Evolutionary conservation across 2,329 filamentous ascomycete genomes (phyloP).

Genomic region (Mycosphaerella sp.): DNA sequence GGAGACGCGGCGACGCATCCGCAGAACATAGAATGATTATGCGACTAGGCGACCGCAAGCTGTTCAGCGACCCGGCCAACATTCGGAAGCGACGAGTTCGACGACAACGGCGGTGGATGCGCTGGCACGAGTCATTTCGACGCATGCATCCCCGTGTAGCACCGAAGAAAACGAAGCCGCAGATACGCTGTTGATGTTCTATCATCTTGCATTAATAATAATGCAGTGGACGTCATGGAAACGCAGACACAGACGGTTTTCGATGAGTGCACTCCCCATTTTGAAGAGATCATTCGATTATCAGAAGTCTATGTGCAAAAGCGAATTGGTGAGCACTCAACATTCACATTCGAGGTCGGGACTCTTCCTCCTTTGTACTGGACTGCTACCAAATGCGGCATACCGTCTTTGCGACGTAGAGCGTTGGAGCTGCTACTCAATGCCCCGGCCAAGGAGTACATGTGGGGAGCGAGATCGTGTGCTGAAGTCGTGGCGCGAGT

Average conservation of each 20-base stretch:
- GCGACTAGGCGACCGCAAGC: slow-evolving; percentile 1
- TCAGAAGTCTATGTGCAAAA: slow-evolving; percentile 16
- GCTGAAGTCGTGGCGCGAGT: slow-evolving; percentile 17
- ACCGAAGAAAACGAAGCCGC: slow-evolving; percentile 5
- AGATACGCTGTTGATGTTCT: slow-evolving; percentile 20
- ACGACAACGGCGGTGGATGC: neutral
- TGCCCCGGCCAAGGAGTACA: slow-evolving; percentile 23
- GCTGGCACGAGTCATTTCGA: slow-evolving; percentile 15
- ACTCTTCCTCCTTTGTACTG: slow-evolving; percentile 23
- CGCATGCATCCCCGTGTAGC: neutral
- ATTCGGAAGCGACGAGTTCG: neutral
- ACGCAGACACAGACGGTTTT: slow-evolving; percentile 17
- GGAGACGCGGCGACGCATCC: slow-evolving; percentile 1
- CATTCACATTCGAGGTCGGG: slow-evolving; percentile 26
- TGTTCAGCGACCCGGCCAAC: neutral
- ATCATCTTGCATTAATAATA: slow-evolving; percentile 20
- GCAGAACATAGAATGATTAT: slow-evolving; percentile 1
- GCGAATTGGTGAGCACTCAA: slow-evolving; percentile 5
- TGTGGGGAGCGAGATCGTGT: slow-evolving; percentile 21
- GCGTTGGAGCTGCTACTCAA: slow-evolving; percentile 22
- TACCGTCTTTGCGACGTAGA: slow-evolving; percentile 20
- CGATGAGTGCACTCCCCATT: slow-evolving; percentile 23
- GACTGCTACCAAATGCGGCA: slow-evolving; percentile 24
- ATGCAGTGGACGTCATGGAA: slow-evolving; percentile 16
- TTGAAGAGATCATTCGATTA: slow-evolving; percentile 19